phyloP scores from a whole-genome alignment of 148 eudicot genomes.

The Pouteria glomerata region DNA sequence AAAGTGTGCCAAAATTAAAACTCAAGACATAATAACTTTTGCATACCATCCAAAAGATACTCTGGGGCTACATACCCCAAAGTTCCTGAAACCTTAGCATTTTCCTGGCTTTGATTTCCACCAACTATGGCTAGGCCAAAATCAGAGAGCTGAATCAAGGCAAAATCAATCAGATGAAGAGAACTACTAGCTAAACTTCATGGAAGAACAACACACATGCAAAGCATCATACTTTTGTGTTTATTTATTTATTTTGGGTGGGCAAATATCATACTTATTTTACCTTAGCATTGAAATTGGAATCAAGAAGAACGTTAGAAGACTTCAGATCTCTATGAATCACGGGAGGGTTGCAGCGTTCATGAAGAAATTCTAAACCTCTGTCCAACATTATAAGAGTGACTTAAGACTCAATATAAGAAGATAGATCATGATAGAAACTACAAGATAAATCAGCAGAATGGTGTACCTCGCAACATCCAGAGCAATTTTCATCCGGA shows the following conservation, averaged over 20 bases:
- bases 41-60: slow-evolving; percentile 73
- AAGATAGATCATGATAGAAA: background rate
- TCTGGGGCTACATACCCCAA: slow-evolving; percentile 84
- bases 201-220: slow-evolving; percentile 1
- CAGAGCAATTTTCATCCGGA: slow-evolving; percentile 75
- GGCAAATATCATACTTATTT: background rate
- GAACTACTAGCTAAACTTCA: background rate
- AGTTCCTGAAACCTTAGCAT: slow-evolving; percentile 54
- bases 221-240: too few species aligned
- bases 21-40: background rate
- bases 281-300: slow-evolving; percentile 86
- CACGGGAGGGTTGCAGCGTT: slow-evolving; percentile 66
- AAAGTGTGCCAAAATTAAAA: too few species aligned
- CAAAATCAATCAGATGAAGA: background rate
- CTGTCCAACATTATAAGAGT: slow-evolving; percentile 21
- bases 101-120: slow-evolving; percentile 47
- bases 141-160: slow-evolving; percentile 59
- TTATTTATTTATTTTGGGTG: too few species aligned
- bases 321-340: slow-evolving; percentile 82
- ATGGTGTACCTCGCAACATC: slow-evolving; percentile 66
- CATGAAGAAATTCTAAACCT: slow-evolving; percentile 83
- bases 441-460: background rate
- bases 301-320: slow-evolving; percentile 71
- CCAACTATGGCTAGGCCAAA: slow-evolving; percentile 61
- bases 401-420: background rate